Conservation (phyloP, 2,329 filamentous ascomycete genomes). For the Colletotrichum magnum region DNA sequence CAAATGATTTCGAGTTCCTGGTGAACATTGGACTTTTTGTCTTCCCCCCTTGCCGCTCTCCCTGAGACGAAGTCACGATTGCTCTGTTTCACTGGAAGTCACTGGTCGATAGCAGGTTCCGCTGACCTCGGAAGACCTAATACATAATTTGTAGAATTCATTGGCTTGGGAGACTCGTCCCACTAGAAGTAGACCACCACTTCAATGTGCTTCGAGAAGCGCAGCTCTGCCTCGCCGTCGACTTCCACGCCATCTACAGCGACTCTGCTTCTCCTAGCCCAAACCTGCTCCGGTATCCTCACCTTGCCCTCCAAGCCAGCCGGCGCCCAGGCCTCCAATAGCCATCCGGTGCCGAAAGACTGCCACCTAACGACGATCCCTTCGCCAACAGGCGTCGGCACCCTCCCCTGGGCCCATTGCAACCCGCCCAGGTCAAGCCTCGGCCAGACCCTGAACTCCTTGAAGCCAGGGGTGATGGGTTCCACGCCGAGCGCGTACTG, state of each 20-base stretch:
- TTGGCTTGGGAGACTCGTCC: no score
- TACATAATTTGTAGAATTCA: no score
- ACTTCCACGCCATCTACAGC: not conserved
- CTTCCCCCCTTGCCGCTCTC: no score
- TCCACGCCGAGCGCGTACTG: constrained; percentile 18
- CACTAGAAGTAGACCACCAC: constrained; percentile 2
- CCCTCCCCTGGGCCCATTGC: constrained; percentile 9
- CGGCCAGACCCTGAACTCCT: constrained; percentile 9
- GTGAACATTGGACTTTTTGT: no score
- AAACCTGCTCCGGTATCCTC: constrained; percentile 1
- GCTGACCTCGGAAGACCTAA: no score
- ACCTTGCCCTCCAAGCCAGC: constrained; percentile 7
- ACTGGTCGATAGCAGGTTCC: no score
- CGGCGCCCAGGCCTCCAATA: constrained; percentile 18
- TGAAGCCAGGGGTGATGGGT: not conserved
- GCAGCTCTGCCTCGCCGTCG: not conserved
- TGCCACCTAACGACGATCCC: constrained; percentile 19
- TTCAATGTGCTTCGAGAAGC: constrained; percentile 7
- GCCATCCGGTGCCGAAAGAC: not conserved
- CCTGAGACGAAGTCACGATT: no score
- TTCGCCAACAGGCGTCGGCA: constrained; percentile 5
- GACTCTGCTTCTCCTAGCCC: not conserved
- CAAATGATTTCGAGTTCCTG: no score
- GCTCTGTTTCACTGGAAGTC: no score
- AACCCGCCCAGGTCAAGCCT: not conserved